These are phyloP conservation scores for Gardenia jasminoides DNA, from an alignment of 257 asterid genomes.

Conservation along the genomic window DNA sequence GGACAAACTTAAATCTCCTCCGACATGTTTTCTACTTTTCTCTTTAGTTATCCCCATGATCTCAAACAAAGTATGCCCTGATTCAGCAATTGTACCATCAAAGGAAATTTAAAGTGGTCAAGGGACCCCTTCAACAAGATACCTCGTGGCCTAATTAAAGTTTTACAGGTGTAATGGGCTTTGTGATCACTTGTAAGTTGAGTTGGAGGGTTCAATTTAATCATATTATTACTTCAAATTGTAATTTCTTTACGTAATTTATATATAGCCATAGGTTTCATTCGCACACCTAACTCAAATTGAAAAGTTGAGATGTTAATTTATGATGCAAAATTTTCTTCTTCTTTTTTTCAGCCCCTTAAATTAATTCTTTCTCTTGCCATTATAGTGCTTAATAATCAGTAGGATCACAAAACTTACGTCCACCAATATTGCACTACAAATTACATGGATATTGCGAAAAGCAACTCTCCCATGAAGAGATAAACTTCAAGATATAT, in stretches of 20 bases:
- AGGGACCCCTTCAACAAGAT: neutral
- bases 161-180: neutral
- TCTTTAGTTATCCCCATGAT: neutral
- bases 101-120: neutral
- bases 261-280: neutral
- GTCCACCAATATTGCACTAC: neutral
- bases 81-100: neutral
- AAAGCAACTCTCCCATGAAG: neutral
- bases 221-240: too few species aligned
- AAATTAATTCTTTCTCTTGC: too few species aligned
- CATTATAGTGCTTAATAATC: neutral
- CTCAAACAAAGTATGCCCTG: too few species aligned
- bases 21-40: neutral
- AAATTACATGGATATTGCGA: neutral
- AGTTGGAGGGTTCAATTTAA: too few species aligned
- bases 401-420: neutral
- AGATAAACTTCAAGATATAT: neutral
- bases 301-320: neutral
- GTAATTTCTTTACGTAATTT: too few species aligned
- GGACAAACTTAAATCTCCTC: too few species aligned
- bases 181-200: too few species aligned
- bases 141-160: neutral
- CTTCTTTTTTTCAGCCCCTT: neutral
- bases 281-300: too few species aligned
- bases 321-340: neutral